phyloP scores from a whole-genome alignment of 768 basidiomycete genomes.

The Tylopilus sp. region DNA sequence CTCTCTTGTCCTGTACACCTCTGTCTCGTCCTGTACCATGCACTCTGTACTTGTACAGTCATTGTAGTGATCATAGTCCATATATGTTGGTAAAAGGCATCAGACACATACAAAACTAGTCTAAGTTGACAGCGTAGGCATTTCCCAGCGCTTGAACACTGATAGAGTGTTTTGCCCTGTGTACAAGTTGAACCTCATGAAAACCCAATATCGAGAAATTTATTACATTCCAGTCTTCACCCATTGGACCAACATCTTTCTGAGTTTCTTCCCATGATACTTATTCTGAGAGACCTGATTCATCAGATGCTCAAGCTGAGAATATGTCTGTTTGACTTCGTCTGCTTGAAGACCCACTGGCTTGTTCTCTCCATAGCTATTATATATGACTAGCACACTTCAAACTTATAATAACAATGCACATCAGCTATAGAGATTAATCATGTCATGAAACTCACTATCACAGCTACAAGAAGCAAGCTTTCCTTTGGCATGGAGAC shows the following conservation, averaged over 20 bases:
- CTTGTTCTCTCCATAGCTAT: not conserved
- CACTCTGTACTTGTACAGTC: no score
- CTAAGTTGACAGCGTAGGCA: not conserved
- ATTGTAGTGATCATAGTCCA: no score
- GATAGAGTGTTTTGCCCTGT: not conserved
- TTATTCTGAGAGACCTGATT: no score
- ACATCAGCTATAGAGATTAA: not conserved
- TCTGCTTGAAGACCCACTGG: not conserved
- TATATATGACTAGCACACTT: not conserved
- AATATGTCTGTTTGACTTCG: not conserved
- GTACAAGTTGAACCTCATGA: not conserved
- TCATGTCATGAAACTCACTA: not conserved
- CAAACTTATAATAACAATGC: not conserved
- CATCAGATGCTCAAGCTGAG: not conserved
- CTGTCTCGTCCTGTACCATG: no score
- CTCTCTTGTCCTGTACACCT: no score
- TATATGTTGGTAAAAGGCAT: no score
- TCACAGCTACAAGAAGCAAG: not conserved
- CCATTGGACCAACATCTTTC: not conserved
- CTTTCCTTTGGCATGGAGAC: not conserved
- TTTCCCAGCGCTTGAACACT: not conserved
- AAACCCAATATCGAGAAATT: not conserved
- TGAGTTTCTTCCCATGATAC: no score
- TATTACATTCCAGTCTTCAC: not conserved
- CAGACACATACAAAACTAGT: no score